These are phyloP conservation scores for Bretschneidera sinensis DNA, from an alignment of 345 rosid genomes.

Conservation along the genomic window DNA sequence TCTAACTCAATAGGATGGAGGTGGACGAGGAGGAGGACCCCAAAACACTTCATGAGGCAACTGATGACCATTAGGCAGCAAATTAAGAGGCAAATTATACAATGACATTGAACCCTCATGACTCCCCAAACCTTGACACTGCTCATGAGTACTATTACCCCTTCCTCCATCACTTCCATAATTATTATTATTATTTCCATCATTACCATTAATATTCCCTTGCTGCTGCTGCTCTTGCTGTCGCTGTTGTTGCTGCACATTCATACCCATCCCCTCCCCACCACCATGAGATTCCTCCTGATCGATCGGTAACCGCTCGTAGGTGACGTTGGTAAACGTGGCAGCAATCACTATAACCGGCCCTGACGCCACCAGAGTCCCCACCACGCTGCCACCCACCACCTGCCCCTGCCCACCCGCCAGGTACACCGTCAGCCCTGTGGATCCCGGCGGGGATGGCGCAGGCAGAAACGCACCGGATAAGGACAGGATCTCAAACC, in stretches of 20 bases:
- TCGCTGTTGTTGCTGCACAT: slow-evolving; percentile 22
- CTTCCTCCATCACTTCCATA: slow-evolving; percentile 15
- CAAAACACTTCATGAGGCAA: slow-evolving; percentile 72
- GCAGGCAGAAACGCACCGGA: slow-evolving; percentile 72
- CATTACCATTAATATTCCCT: slow-evolving; percentile 30
- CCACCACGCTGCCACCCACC: slow-evolving; percentile 73
- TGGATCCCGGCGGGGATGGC: slow-evolving; percentile 72
- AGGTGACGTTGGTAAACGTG: slow-evolving; percentile 73
- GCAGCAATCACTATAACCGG: slow-evolving; percentile 88
- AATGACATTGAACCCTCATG: slow-evolving; percentile 48
- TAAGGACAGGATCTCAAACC: slow-evolving; percentile 84
- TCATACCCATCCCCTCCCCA: slow-evolving; percentile 27
- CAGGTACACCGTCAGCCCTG: slow-evolving; percentile 67
- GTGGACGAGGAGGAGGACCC: slow-evolving; percentile 67
- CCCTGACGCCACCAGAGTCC: slow-evolving; percentile 69
- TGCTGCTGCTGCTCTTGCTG: slow-evolving; percentile 25
- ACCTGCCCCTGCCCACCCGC: slow-evolving; percentile 93
- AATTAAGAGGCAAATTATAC: slow-evolving; percentile 67
- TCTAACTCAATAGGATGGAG: slow-evolving; percentile 50
- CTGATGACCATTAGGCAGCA: slow-evolving; percentile 63
- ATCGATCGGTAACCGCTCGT: slow-evolving; percentile 73
- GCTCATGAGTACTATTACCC: slow-evolving; percentile 29
- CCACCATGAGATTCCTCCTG: slow-evolving; percentile 34
- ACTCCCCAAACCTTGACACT: slow-evolving; percentile 27
- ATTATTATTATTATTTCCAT: slow-evolving; percentile 12